A percentile compares a stretch with the other conserved stretches of the same genome.
Evolutionary conservation across 805 yeast genomes (phyloP).

Genomic region (Teunomyces aglyptinius): DNA sequence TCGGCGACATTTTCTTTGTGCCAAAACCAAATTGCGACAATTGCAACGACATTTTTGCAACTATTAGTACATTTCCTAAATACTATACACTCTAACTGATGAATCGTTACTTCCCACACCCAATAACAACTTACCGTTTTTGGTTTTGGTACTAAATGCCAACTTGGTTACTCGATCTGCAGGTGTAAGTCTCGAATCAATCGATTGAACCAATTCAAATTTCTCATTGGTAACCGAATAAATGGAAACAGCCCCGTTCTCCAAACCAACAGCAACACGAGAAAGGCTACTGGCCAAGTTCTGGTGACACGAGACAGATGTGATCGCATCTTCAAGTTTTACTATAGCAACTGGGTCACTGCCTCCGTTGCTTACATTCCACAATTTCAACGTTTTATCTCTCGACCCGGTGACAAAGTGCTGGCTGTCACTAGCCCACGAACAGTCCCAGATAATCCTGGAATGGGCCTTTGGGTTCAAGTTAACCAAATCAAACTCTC

Average conservation of each 20-base stretch:
- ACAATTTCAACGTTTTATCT: constrained; percentile 74
- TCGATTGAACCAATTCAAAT: constrained; percentile 20
- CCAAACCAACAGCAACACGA: constrained; percentile 64
- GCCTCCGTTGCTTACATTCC: constrained; percentile 48
- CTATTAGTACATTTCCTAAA: constrained; percentile 8
- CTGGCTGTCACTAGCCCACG: constrained; percentile 63
- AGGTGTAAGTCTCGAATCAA: constrained; percentile 50
- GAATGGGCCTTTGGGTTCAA: constrained; percentile 74
- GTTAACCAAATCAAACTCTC: constrained; percentile 39
- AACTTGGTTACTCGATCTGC: constrained; percentile 61
- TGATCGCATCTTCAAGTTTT: constrained; percentile 59
- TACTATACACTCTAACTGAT: constrained; percentile 49
- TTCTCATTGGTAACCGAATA: constrained; percentile 33
- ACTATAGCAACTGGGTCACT: constrained; percentile 31
- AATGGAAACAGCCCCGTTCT: constrained; percentile 57
- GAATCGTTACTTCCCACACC: constrained; percentile 68
- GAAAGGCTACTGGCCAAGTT: constrained; percentile 26
- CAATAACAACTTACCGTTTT: constrained; percentile 31
- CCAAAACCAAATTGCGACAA: not conserved
- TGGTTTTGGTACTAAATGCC: constrained; percentile 46
- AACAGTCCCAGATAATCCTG: constrained; percentile 93
- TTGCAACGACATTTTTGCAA: not conserved
- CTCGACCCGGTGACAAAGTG: constrained; percentile 83
- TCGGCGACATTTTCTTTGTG: not conserved
- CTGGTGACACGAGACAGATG: constrained; percentile 58